Percentiles rank a stretch among this genome's conserved stretches.
phyloP scores from a whole-genome alignment of 1,139 yeast genomes.

The Nakaseomyces bracarensis region DNA sequence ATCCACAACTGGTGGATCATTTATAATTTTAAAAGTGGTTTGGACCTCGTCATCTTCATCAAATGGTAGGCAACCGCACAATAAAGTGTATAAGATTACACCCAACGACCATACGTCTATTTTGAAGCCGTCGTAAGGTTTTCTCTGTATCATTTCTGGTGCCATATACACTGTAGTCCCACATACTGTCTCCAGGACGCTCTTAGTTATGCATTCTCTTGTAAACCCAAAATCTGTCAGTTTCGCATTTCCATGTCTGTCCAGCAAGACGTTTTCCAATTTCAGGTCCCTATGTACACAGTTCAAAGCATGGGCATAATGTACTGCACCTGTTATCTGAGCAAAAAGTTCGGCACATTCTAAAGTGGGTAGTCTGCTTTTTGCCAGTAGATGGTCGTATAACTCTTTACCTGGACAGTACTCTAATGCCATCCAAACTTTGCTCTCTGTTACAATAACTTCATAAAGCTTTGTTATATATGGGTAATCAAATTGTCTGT shows the following conservation, averaged over 20 bases:
- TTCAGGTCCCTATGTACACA: slow-evolving; percentile 88
- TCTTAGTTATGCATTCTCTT: slow-evolving; percentile 56
- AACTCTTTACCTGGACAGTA: slow-evolving; percentile 87
- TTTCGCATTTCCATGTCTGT: slow-evolving; percentile 60
- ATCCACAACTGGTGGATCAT: slow-evolving; percentile 47
- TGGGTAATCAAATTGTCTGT: slow-evolving; percentile 74
- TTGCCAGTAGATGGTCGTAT: slow-evolving; percentile 58
- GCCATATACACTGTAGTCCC: slow-evolving; percentile 98
- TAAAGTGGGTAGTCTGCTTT: slow-evolving; percentile 44
- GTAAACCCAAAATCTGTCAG: slow-evolving; percentile 92
- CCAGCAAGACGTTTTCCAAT: slow-evolving; percentile 74
- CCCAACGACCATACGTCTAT: slow-evolving; percentile 93
- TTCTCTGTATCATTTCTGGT: slow-evolving; percentile 65
- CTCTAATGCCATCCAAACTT: slow-evolving; percentile 82
- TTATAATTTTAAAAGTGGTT: slow-evolving; percentile 53
- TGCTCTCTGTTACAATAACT: slow-evolving; percentile 68
- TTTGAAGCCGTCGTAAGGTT: slow-evolving; percentile 70
- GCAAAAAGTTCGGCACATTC: slow-evolving; percentile 58
- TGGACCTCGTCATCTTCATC: slow-evolving; percentile 65
- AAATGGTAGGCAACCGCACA: slow-evolving; percentile 87
- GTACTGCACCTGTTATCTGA: slow-evolving; percentile 75
- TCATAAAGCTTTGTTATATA: slow-evolving; percentile 82
- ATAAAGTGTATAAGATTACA: slow-evolving; percentile 79
- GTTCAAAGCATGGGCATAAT: slow-evolving; percentile 72
- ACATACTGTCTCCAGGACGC: slow-evolving; percentile 72